Evolutionary conservation across 2,329 filamentous ascomycete genomes (phyloP).

Genomic region (Exophiala bonariae): DNA sequence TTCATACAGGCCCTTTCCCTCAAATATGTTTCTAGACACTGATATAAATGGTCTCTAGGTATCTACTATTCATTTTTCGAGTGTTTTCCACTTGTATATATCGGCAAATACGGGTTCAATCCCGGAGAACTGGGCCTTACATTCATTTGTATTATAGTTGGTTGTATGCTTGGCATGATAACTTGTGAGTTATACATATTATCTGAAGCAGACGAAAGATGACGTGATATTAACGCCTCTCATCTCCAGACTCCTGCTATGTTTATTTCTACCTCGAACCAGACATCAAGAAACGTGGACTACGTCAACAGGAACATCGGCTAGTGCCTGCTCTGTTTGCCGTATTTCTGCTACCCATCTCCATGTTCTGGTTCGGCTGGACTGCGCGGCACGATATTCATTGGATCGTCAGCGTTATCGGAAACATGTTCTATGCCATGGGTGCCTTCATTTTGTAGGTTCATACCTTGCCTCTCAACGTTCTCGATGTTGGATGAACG

Average conservation of each 20-base stretch:
- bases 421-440: conserved; percentile 22
- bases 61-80: conserved; percentile 60
- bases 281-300: conserved; percentile 49
- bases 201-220: too few species aligned
- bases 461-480: too few species aligned
- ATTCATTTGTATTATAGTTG: conserved; percentile 61
- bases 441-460: conserved; percentile 24
- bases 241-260: conserved; percentile 54
- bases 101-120: conserved; percentile 60
- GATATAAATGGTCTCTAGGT: conserved; percentile 13
- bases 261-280: conserved; percentile 53
- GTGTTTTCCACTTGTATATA: conserved; percentile 66
- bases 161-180: conserved; percentile 51
- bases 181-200: too few species aligned
- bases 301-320: conserved; percentile 54
- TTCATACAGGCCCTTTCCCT: too few species aligned
- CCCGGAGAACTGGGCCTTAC: conserved; percentile 59
- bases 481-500: too few species aligned
- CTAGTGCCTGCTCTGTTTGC: conserved; percentile 54
- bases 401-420: conserved; percentile 34
- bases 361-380: conserved; percentile 57
- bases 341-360: conserved; percentile 52
- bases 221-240: too few species aligned
- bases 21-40: conserved; percentile 47
- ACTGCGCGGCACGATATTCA: conserved; percentile 33